Percentiles rank a stretch among this genome's conserved stretches.
Evolutionary conservation across 2,329 filamentous ascomycete species (phyloP).

Genomic region (Chaetomiaceae sp.): DNA sequence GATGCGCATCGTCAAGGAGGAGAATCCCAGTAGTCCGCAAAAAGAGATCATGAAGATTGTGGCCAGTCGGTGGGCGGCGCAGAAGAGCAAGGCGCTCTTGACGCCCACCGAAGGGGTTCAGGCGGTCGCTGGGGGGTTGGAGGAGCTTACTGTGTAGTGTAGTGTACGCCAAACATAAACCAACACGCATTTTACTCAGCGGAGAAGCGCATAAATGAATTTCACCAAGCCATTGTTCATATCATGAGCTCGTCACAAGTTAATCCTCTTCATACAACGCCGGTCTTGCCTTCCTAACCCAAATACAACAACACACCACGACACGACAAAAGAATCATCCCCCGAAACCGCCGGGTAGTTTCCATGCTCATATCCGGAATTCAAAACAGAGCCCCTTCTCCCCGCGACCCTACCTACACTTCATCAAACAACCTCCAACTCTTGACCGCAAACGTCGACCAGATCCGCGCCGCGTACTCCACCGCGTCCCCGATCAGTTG

Average conservation of each 20-base stretch:
- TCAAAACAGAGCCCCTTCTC: no score
- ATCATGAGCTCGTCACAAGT: constrained; percentile 1
- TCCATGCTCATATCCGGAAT: no score
- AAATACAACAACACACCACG: not conserved
- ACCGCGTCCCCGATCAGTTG: constrained; percentile 64
- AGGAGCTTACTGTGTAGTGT: not conserved
- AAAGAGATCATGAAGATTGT: constrained; percentile 67
- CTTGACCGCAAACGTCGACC: constrained; percentile 70
- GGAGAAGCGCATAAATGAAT: not conserved
- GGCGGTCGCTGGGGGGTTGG: not conserved
- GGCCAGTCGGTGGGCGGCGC: constrained; percentile 57
- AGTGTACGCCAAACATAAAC: not conserved
- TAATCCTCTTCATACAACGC: not conserved
- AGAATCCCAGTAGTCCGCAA: constrained; percentile 54
- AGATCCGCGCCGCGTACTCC: constrained; percentile 63
- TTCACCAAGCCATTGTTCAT: not conserved
- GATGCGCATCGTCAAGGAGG: constrained; percentile 56
- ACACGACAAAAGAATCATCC: not conserved
- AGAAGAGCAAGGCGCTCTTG: constrained; percentile 26
- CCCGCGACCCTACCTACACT: no score
- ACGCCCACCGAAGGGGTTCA: not conserved
- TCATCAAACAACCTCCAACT: constrained; percentile 72
- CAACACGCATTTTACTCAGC: not conserved
- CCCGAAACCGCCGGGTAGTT: no score
- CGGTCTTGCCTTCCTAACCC: not conserved